A percentile compares a stretch with the other conserved stretches of the same genome.
Conservation (phyloP, 2,329 filamentous ascomycete species). For the Penicillium polonicum region DNA sequence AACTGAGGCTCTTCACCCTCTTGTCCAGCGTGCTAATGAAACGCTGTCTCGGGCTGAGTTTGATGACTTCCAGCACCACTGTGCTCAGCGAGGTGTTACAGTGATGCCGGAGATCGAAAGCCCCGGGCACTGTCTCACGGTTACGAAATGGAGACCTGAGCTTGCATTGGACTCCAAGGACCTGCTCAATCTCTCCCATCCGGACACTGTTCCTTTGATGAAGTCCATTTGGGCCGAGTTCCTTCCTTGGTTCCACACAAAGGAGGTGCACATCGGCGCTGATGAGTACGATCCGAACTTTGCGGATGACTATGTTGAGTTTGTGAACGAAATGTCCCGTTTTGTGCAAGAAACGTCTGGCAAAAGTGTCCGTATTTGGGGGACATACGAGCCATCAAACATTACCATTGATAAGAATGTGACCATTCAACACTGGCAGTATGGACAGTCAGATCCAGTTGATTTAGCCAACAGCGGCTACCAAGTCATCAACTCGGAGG, state of each 20-base stretch:
- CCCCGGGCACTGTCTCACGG: slow-evolving; percentile 56
- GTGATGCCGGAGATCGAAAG: slow-evolving; percentile 61
- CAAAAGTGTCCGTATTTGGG: slow-evolving; percentile 57
- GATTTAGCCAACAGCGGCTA: slow-evolving; percentile 50
- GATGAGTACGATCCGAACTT: slow-evolving; percentile 54
- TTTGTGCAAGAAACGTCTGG: slow-evolving; percentile 45
- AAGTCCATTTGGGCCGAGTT: slow-evolving; percentile 57
- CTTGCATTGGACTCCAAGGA: slow-evolving; percentile 52
- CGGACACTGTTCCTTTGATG: slow-evolving; percentile 54
- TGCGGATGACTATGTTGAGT: slow-evolving; percentile 51
- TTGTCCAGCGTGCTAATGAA: slow-evolving; percentile 55
- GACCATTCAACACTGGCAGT: slow-evolving; percentile 58
- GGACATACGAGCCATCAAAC: slow-evolving; percentile 51
- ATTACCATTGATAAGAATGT: slow-evolving; percentile 47
- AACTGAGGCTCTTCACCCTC: slow-evolving; percentile 46
- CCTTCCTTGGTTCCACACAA: slow-evolving; percentile 57
- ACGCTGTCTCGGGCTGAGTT: slow-evolving; percentile 55
- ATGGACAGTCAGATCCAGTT: slow-evolving; percentile 53
- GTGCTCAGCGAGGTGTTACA: slow-evolving; percentile 56
- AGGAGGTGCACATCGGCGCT: slow-evolving; percentile 57
- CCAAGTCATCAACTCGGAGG: slow-evolving; percentile 55
- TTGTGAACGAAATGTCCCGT: slow-evolving; percentile 53
- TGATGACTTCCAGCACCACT: slow-evolving; percentile 53
- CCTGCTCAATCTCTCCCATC: slow-evolving; percentile 56
- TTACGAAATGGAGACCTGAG: slow-evolving; percentile 61